A percentile compares a stretch with the other conserved stretches of the same genome.
Evolutionary conservation across 306 rosid genomes (phyloP).

Genomic region (Vigna nakashimae): DNA sequence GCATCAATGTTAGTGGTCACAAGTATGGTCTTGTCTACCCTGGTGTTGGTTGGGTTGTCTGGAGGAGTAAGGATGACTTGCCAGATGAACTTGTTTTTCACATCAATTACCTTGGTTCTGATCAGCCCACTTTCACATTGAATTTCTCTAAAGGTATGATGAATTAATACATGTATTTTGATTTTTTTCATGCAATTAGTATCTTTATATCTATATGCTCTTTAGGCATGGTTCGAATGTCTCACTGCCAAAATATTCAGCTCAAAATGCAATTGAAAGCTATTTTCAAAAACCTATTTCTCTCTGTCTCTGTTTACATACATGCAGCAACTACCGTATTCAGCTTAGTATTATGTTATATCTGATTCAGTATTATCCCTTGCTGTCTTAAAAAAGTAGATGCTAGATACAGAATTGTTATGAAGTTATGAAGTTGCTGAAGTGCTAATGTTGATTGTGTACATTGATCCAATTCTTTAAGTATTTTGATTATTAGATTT

Average conservation of each 20-base stretch:
- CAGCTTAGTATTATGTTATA: background rate
- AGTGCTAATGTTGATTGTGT: background rate
- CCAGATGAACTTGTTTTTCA: constrained; percentile 88
- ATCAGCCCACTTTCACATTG: constrained; percentile 94
- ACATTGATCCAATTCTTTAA: background rate
- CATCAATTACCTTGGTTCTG: constrained; percentile 92
- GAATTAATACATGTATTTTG: background rate
- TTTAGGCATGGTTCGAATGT: background rate
- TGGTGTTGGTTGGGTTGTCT: constrained; percentile 93
- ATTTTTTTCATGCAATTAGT: background rate
- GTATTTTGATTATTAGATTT: background rate
- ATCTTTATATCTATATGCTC: background rate
- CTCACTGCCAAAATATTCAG: background rate
- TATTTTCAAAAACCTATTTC: background rate
- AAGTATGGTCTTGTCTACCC: constrained; percentile 95
- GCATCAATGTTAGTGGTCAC: constrained; percentile 91
- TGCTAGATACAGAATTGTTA: background rate
- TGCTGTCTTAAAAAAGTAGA: background rate
- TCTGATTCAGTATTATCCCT: background rate
- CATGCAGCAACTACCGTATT: background rate
- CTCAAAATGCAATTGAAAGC: background rate
- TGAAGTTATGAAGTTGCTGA: background rate
- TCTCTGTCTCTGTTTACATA: background rate
- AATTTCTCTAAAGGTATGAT: constrained; percentile 81
- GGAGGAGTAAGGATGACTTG: constrained; percentile 83